Conservation (phyloP, 2,329 filamentous ascomycete species). For the Botrytis aclada region DNA sequence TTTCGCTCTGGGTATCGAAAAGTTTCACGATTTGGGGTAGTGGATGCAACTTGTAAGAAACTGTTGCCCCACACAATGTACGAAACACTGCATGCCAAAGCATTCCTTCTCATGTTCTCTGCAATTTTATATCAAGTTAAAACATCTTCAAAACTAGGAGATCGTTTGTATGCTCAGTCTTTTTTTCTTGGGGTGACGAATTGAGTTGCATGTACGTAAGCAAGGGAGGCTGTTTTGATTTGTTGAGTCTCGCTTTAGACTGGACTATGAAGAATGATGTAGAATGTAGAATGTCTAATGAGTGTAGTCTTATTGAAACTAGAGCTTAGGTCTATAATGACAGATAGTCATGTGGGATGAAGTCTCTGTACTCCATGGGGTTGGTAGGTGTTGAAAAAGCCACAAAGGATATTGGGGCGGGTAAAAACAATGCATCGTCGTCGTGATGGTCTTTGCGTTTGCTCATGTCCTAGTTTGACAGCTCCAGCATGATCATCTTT, state of each 20-base stretch:
- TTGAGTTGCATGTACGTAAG: background rate
- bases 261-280: background rate
- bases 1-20: background rate
- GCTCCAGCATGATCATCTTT: background rate
- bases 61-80: background rate
- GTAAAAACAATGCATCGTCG: background rate
- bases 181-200: background rate
- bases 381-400: background rate
- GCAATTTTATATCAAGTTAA: background rate
- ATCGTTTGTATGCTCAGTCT: background rate
- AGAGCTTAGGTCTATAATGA: background rate
- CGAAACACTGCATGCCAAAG: background rate
- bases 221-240: background rate
- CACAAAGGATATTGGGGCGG: background rate
- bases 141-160: background rate
- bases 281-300: background rate
- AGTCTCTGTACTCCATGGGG: background rate
- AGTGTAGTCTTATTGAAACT: background rate
- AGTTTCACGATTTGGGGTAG: background rate
- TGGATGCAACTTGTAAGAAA: background rate
- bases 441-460: background rate
- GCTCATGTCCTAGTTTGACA: background rate
- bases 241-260: background rate
- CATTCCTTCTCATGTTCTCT: background rate
- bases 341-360: background rate